A percentile compares a stretch with the other conserved stretches of the same genome.
These are phyloP conservation scores for Aaosphaeria arxii DNA, from an alignment of 2,329 filamentous ascomycete species.

Conservation along the genomic window DNA sequence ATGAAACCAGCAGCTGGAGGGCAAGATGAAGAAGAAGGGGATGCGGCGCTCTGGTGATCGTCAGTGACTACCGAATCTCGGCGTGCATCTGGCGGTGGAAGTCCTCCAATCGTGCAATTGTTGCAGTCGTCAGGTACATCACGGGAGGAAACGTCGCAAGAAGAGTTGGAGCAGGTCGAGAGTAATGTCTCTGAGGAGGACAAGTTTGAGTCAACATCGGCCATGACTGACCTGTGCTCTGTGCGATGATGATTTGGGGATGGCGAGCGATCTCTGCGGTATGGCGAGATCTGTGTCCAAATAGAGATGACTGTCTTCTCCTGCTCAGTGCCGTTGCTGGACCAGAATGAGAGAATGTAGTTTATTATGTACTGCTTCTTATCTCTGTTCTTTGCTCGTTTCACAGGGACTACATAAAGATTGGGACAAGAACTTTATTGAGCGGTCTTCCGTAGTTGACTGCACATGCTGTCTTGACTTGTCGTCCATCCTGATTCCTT, in stretches of 20 bases:
- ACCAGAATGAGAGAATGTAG: too few species aligned
- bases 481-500: too few species aligned
- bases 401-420: too few species aligned
- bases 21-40: not conserved
- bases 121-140: not conserved
- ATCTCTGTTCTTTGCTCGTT: too few species aligned
- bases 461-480: too few species aligned
- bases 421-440: too few species aligned
- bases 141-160: not conserved
- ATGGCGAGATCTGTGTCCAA: slow-evolving; percentile 14
- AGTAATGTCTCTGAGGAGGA: slow-evolving; percentile 1
- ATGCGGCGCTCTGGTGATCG: not conserved
- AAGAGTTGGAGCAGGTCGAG: slow-evolving; percentile 1
- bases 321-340: too few species aligned
- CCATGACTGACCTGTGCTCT: slow-evolving; percentile 14
- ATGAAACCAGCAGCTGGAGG: not conserved
- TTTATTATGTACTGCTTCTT: too few species aligned
- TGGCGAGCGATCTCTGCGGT: slow-evolving; percentile 15
- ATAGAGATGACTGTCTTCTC: too few species aligned
- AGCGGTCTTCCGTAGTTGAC: too few species aligned
- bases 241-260: slow-evolving; percentile 6
- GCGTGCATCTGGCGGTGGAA: not conserved
- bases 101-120: not conserved
- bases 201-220: slow-evolving; percentile 5
- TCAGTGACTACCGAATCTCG: not conserved